Base-by-base conservation (phyloP, 2,329 filamentous ascomycete species). In the Aspergillus neoniger region DNA sequence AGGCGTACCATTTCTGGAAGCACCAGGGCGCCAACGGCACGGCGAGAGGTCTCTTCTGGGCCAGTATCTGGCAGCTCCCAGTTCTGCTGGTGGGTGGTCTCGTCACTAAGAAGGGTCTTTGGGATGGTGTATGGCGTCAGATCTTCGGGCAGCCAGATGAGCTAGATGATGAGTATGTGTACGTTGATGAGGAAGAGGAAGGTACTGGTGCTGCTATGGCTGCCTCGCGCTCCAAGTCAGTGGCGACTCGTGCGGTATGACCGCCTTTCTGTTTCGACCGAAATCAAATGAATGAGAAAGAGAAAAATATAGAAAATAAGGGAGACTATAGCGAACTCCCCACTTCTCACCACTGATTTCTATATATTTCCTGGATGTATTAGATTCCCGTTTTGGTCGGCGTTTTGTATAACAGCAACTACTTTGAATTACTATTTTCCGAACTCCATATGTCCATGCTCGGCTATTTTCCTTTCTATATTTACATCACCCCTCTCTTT, bases 21-120 rank as follows among this genome's bases (percentile, higher is more conserved):
- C 80, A 86, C 28, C 86, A 92, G 69, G 94, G 94, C 12, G 85
- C 89, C 63, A 88, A 88, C 68, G 93, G 93, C 2, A 91, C 86
- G 17, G 93, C 95, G 2, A 85, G 92, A 58, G 88, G 89, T 0
- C 77, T 99, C 55, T 99, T 99, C 76, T 99, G 95, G 95, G 93
- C 95, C 1, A 96, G 92, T 74, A 92, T 99, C 9, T 98, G 94
- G 95, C 93, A 97, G 79, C 76, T 99, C 51, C 95, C 95, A 0
- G 90, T 89, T 25, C 84, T 98, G 44, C 87, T 99, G 82, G 92
- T 97, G 50, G 81, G 97, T 62, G 94, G 92, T 2, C 88, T 98
- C 76, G 85, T 90, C 58, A 91, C 96, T 77, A 99, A 99, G 84
- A 96, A 92, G 79, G 94, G 93, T 0, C 84, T 96, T 77, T 95